Evolutionary conservation across 1,284 basidiomycete species (phyloP), one percentile per base, ranked within the genome.

Genomic region (Paramarasmius palmivorus): DNA sequence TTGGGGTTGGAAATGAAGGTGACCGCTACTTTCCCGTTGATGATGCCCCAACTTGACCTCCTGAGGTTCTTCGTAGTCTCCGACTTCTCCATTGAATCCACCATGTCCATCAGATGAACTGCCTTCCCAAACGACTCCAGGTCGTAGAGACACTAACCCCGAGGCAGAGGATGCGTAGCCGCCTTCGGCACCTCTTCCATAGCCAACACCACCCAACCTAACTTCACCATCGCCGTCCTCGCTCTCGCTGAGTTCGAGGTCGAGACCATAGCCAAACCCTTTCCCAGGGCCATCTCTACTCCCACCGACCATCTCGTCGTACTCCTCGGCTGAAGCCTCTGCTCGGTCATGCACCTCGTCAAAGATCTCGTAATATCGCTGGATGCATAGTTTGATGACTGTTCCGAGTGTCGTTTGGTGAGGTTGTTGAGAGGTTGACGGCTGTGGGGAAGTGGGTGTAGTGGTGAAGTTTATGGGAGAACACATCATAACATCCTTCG

Each of bases 321-420:
- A 38, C 51, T 22, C 35, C 34, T n/a, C 19, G 29, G 39, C 20
- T 20, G 22, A 17, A 82, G 84, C 83, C 61, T 90, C 88, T 52
- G 76, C 78, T 17, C 83, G 79, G 68, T 91, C 90, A 54, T 67
- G 71, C 17, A 86, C 69, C 60, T 92, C 88, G 63, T 93, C 90
- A 63, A 93, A 93, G 32, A 93, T 74, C 65, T 93, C 92, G 66
- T 88, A 92, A 66, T 92, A 93, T 40, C 82, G 79, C 61, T 89
- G 81, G 53, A 93, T 92, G 68, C 89, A 92, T 35, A 90, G 70
- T 62, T 86, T 84, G 65, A 93, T 73, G 46, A 93, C 73, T 50
- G 77, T 75, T 3, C 90, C 90, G 0, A 93, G 73, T 1, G 89
- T 91, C 9, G 82, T 84, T 56, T 69, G 72, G 46, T 75, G 76